phyloP scores from a whole-genome alignment of 2,329 filamentous ascomycete species.

The Penicillium brasilianum region DNA sequence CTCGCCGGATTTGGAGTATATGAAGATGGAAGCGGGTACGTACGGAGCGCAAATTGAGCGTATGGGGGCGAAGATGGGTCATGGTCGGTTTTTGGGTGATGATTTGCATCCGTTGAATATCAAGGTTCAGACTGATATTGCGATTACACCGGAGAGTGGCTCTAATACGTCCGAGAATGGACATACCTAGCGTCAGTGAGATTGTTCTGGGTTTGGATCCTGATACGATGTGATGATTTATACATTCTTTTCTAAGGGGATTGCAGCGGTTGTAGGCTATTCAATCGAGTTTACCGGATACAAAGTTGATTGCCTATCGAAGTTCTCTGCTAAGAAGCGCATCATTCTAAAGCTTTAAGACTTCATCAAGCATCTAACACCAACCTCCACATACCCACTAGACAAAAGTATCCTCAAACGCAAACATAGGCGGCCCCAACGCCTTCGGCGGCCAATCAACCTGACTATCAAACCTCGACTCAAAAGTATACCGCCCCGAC shows the following conservation, averaged over 20 bases:
- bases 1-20: constrained; percentile 34
- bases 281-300: too few relatives aligned
- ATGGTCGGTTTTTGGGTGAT: constrained; percentile 13
- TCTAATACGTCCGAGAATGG: constrained; percentile 19
- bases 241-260: not conserved
- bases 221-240: constrained; percentile 27
- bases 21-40: constrained; percentile 35
- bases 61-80: not conserved
- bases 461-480: constrained; percentile 14
- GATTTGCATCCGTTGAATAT: constrained; percentile 31
- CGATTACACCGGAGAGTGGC: constrained; percentile 31
- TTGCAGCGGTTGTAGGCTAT: not conserved
- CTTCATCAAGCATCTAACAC: too few relatives aligned
- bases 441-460: constrained; percentile 30
- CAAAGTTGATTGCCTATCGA: too few relatives aligned
- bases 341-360: too few relatives aligned
- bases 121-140: constrained; percentile 39
- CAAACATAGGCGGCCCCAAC: constrained; percentile 21
- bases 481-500: constrained; percentile 26
- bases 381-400: not conserved
- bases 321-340: too few relatives aligned
- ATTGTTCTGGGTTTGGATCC: constrained; percentile 1
- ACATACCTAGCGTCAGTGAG: constrained; percentile 3
- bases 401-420: constrained; percentile 16
- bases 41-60: constrained; percentile 26